Percentiles rank a stretch among this genome's conserved stretches.
phyloP scores from a whole-genome alignment of 2,329 filamentous ascomycete species.

The Thielaviopsis punctulata region DNA sequence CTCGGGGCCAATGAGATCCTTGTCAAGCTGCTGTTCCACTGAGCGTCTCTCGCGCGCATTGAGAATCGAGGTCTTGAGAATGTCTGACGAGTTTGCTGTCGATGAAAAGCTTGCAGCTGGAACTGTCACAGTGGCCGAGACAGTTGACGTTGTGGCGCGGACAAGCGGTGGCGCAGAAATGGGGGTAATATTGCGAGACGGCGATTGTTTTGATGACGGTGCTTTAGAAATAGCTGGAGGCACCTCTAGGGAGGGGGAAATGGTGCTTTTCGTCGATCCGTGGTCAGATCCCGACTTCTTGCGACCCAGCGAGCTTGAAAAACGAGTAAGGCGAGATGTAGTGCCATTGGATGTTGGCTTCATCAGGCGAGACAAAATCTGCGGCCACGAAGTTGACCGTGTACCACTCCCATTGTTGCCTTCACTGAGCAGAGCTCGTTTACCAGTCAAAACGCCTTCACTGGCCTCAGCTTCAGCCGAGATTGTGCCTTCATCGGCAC shows the following conservation, averaged over 20 bases:
- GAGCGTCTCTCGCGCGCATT: not conserved
- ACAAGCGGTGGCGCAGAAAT: not conserved
- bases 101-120: not conserved
- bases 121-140: not conserved
- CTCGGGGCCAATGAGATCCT: constrained; percentile 3
- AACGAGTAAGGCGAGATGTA: not conserved
- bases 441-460: too few relatives aligned
- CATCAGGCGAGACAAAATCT: constrained; percentile 6
- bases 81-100: not conserved
- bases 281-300: not conserved
- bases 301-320: not conserved
- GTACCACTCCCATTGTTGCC: not conserved
- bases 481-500: not conserved
- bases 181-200: not conserved
- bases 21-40: constrained; percentile 1
- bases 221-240: not conserved
- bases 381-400: not conserved
- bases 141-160: not conserved
- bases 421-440: too few relatives aligned
- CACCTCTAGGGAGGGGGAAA: not conserved
- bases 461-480: not conserved
- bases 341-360: not conserved
- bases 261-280: not conserved
- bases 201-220: not conserved
- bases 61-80: not conserved